A percentile compares a stretch with the other conserved stretches of the same genome.
These are phyloP conservation scores for Pichia kudriavzevii DNA, from an alignment of 1,139 yeast species.

Conservation along the genomic window DNA sequence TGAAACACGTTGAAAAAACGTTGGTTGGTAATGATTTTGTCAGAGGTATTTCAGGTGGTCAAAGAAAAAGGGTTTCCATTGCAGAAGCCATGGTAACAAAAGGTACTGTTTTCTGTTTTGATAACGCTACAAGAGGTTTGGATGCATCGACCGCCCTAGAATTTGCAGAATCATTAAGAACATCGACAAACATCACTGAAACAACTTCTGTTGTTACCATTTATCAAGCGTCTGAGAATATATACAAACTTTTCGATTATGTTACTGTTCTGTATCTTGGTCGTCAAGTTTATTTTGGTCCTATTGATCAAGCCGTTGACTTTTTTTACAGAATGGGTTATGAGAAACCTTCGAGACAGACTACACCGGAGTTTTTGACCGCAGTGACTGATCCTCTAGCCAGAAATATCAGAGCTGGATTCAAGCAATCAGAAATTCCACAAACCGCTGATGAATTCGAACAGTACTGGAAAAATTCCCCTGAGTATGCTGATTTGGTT, in stretches of 20 bases:
- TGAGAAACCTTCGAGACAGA: slow-evolving; percentile 64
- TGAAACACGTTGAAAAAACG: slow-evolving; percentile 47
- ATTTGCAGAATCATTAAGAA: slow-evolving; percentile 60
- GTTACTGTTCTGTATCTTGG: slow-evolving; percentile 71
- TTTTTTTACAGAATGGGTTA: slow-evolving; percentile 63
- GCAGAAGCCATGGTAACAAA: slow-evolving; percentile 60
- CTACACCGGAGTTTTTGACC: slow-evolving; percentile 77
- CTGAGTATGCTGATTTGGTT: slow-evolving; percentile 29
- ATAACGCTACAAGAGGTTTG: slow-evolving; percentile 67
- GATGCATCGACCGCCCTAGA: slow-evolving; percentile 78
- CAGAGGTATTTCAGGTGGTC: slow-evolving; percentile 80
- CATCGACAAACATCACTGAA: slow-evolving; percentile 50
- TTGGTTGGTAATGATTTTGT: slow-evolving; percentile 65
- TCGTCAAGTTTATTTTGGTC: slow-evolving; percentile 69
- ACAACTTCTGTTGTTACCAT: slow-evolving; percentile 68
- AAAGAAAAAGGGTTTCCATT: slow-evolving; percentile 71
- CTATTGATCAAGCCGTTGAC: slow-evolving; percentile 47
- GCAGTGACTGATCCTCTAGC: slow-evolving; percentile 62
- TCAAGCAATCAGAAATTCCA: slow-evolving; percentile 26
- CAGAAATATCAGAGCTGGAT: slow-evolving; percentile 39
- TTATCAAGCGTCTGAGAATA: slow-evolving; percentile 76
- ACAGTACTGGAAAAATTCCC: slow-evolving; percentile 38
- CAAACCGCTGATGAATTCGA: slow-evolving; percentile 40
- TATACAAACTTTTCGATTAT: slow-evolving; percentile 67
- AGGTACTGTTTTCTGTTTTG: slow-evolving; percentile 61